Evolutionary conservation across 1,284 basidiomycete genomes (phyloP), one percentile per base, ranked within the genome.

Genomic region (Xerocomus nothofagi): DNA sequence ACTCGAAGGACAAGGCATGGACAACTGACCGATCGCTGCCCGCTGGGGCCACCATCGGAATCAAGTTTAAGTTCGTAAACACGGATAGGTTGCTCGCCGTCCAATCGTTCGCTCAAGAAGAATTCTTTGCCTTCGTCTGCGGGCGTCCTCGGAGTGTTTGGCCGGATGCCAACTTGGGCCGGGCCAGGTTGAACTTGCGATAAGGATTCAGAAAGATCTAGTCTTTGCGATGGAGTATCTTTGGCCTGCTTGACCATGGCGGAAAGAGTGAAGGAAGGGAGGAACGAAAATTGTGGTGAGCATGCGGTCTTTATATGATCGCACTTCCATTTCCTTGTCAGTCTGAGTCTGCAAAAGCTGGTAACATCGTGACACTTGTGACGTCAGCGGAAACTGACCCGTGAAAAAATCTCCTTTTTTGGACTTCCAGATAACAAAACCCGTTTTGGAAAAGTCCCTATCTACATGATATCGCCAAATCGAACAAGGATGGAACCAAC

Each of bases 61-160:
- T 93, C 91, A 33, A 98, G 78, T 51, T 76, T 74, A 24, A 98
- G 78, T 69, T 94, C 88, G 63, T 91, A 95, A 20, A 97, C 92
- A 51, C 78, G 79, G 42, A 95, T 81, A 4, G 83, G 83, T 1
- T 74, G 69, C 55, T 89, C 84, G 34, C 80, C 82, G 17, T 73
- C 69, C 14, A 62, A 69, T 47, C 74, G 65, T 17, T 74, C 72
- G 4, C 81, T 79, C 58, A 87, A 78, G 64, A 96, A 96, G 74
- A 92, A 95, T 38, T 88, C 86, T 62, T 93, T 82, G 26, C 85
- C 92, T 65, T 95, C 92, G 67, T 95, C 91, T 40, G 93, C 93
- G 23, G 92, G 93, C 3, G 93, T 95, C 74, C 84, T 91, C 29
- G 88, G 89, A 0, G 87, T 82, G 54, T 42, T 34, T 26, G 41